These are phyloP conservation scores for Fusarium heterosporum DNA, from an alignment of 2,329 filamentous ascomycete species.

Conservation along the genomic window DNA sequence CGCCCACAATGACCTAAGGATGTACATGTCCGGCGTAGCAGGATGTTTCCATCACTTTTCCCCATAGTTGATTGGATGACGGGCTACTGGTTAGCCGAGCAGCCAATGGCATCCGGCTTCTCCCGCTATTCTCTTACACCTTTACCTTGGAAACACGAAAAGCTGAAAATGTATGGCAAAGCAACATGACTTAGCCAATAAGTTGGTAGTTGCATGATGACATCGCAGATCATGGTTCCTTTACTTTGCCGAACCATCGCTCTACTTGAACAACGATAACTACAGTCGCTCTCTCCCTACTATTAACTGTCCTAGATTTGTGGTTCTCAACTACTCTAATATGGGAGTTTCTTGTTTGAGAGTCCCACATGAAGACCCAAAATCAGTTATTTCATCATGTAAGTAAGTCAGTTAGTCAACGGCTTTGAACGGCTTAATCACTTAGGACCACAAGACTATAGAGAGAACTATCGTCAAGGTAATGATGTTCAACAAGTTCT, in stretches of 20 bases:
- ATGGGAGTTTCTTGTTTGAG: not conserved
- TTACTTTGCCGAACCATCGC: not conserved
- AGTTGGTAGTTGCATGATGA: not conserved
- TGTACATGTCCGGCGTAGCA: slow-evolving; percentile 35
- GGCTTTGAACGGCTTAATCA: slow-evolving; percentile 15
- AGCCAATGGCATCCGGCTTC: slow-evolving; percentile 25
- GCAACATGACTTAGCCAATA: not conserved
- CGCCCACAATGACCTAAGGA: slow-evolving; percentile 15
- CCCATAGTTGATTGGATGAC: slow-evolving; percentile 22
- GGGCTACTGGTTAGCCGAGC: slow-evolving; percentile 35
- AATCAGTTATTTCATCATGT: not conserved
- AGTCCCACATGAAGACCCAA: not conserved
- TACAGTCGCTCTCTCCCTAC: not conserved
- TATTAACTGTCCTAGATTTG: not conserved
- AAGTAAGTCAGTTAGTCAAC: not conserved
- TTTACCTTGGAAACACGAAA: not conserved
- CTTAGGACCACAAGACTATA: not conserved
- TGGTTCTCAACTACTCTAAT: not conserved
- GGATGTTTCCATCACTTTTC: slow-evolving; percentile 4
- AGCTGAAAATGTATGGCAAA: not conserved
- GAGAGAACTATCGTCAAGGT: not conserved
- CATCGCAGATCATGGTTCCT: not conserved
- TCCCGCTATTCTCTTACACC: slow-evolving; percentile 5
- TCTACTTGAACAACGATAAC: not conserved
- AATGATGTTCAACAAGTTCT: not conserved